Evolutionary conservation across 2,329 filamentous ascomycete genomes (phyloP), one percentile per base, ranked within the genome.

Genomic region (Colletotrichum sp.): DNA sequence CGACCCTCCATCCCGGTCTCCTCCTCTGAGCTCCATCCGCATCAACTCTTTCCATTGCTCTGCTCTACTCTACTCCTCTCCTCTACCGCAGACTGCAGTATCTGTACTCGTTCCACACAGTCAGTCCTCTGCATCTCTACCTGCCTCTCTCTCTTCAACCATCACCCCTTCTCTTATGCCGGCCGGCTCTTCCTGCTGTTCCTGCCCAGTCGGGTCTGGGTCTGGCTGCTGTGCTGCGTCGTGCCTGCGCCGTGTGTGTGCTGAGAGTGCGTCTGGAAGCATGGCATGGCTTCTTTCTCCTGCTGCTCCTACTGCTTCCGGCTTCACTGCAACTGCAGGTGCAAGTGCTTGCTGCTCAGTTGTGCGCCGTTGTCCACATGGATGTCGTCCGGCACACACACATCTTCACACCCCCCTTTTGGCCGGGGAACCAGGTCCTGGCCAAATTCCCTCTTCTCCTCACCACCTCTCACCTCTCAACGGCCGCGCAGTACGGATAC

Each of bases 241-340:
- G 74, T 76, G 64, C 75, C 67, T 73, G 75, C 52, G 69, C 59
- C 30, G 65, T 72, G 39, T 68, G 55, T 60, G 71, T 72, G 71
- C 63, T 72, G 55, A 60, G 28, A 21, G 21, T 72, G 71, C 26
- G 57, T 59, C 30, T 63, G 36, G 24, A 18, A 52, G 26, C 57
- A 65, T 66, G 60, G 61, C 43, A 72, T 67, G 43, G 48, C 24
- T 67, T 61, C 16, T 39, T 32, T 59, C 9, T n/a, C 30, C 63
- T 65, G 66, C 43, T 65, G 61, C 39, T 65, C 65, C 65, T 71
- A 43, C 43, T 71, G 67, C 60, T 60, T 70, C 30, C 15, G 64
- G 48, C 52, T 72, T 75, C 59, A 67, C 75, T 77, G 73, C 74
- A 71, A 76, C 59, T 75, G 65, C 60, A 66, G 30, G 59, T 24